These are phyloP conservation scores for Zasmidium cellare DNA, from an alignment of 2,329 filamentous ascomycete species.

Conservation along the genomic window DNA sequence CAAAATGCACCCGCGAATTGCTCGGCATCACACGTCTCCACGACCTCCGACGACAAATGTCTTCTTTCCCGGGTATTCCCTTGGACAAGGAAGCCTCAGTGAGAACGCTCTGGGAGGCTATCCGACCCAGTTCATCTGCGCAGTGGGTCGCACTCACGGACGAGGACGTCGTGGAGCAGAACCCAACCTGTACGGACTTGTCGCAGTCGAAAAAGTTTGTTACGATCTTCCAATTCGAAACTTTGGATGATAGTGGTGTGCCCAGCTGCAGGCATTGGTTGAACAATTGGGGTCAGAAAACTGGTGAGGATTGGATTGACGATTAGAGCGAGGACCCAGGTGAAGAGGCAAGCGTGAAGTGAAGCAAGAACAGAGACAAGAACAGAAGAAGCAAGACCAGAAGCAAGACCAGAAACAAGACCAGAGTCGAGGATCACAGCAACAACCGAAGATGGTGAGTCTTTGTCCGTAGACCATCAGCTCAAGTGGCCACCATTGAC, in stretches of 20 bases:
- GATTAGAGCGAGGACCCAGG: no score
- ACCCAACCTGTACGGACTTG: not conserved
- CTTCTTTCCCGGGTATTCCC: constrained; percentile 6
- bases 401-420: no score
- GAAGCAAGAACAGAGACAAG: no score
- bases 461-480: no score
- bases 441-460: no score
- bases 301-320: no score
- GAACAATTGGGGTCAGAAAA: not conserved
- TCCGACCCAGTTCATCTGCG: not conserved
- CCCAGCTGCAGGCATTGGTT: not conserved
- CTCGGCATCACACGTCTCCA: constrained; percentile 5
- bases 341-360: no score
- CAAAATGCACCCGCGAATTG: constrained; percentile 1
- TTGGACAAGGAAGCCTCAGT: constrained; percentile 2
- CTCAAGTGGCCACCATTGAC: no score
- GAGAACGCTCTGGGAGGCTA: not conserved
- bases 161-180: not conserved
- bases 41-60: constrained; percentile 5
- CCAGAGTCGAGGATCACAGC: no score
- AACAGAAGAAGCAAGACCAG: no score
- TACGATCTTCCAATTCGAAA: constrained; percentile 12
- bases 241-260: not conserved
- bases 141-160: not conserved
- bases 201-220: constrained; percentile 3